phyloP scores from a whole-genome alignment of 345 rosid species.

The Gossypium stocksii region DNA sequence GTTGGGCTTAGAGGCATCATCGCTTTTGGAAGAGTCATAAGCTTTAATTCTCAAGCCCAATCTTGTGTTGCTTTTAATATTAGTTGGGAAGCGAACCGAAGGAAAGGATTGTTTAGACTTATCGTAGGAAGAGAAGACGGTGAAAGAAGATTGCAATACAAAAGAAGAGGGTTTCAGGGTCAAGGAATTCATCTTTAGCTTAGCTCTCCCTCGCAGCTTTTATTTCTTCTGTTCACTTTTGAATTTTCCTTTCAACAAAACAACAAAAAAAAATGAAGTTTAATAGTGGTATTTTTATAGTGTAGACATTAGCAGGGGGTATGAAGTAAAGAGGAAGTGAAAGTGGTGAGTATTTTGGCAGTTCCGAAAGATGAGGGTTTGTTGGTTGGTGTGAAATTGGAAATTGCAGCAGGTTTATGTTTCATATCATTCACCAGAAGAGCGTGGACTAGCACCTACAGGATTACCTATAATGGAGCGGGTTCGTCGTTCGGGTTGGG shows the following conservation, averaged over 20 bases:
- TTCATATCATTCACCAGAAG: background rate
- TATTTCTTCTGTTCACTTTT: background rate
- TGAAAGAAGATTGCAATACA: slow-evolving; percentile 31
- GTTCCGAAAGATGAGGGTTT: slow-evolving; percentile 28
- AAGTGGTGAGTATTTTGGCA: background rate
- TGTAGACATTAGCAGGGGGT: slow-evolving; percentile 5
- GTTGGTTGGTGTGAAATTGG: background rate
- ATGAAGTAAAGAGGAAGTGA: background rate
- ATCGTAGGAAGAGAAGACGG: slow-evolving; percentile 18
- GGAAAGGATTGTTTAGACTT: slow-evolving; percentile 32
- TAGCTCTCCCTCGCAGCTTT: background rate
- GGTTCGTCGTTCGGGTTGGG: background rate
- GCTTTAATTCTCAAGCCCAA: slow-evolving; percentile 46
- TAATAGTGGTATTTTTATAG: background rate
- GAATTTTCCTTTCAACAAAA: too few species aligned
- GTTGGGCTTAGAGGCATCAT: slow-evolving; percentile 35
- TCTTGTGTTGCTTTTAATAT: slow-evolving; percentile 24
- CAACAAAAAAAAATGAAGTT: background rate
- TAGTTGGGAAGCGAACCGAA: slow-evolving; percentile 36
- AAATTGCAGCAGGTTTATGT: background rate
- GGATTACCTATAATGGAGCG: slow-evolving; percentile 6
- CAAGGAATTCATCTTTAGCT: slow-evolving; percentile 49
- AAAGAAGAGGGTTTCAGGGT: slow-evolving; percentile 37
- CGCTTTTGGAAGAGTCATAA: slow-evolving; percentile 53
- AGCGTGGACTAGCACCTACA: slow-evolving; percentile 3